Percentiles rank a stretch among this genome's conserved stretches.
These are phyloP conservation scores for Solanum boliviense DNA, from an alignment of 257 asterid genomes.

Conservation along the genomic window DNA sequence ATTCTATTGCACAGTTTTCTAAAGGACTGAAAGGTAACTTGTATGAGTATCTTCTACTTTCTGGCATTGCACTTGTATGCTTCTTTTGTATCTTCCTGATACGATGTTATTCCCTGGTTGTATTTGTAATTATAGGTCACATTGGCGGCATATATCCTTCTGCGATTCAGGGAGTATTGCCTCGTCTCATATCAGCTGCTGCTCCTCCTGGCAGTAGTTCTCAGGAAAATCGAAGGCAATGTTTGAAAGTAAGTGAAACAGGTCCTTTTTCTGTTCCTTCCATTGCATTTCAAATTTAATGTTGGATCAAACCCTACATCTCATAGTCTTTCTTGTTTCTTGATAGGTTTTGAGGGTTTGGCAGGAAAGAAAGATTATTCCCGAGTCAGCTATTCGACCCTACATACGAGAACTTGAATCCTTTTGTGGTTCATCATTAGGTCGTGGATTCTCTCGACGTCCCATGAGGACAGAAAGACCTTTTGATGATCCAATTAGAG, in stretches of 20 bases:
- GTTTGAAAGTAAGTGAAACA: conserved; percentile 60
- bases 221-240: conserved; percentile 78
- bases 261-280: background rate
- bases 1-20: conserved; percentile 77
- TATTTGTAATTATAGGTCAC: conserved; percentile 46
- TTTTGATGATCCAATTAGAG: conserved; percentile 80
- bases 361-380: conserved; percentile 81
- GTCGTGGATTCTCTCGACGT: conserved; percentile 44
- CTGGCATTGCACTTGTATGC: background rate
- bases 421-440: conserved; percentile 54
- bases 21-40: conserved; percentile 61
- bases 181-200: conserved; percentile 75
- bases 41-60: conserved; percentile 1
- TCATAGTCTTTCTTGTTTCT: background rate
- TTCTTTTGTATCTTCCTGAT: background rate
- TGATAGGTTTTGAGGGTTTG: conserved; percentile 85
- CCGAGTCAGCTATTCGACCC: conserved; percentile 67
- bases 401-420: conserved; percentile 79
- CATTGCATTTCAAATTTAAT: background rate
- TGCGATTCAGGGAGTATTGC: conserved; percentile 65
- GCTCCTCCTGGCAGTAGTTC: conserved; percentile 76
- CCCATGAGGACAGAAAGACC: conserved; percentile 68
- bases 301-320: background rate
- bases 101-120: conserved; percentile 5
- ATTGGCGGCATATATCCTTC: conserved; percentile 63